A percentile compares a stretch with the other conserved stretches of the same genome.
These are phyloP conservation scores for Thelonectria rubi DNA, from an alignment of 2,329 filamentous ascomycete genomes.

Conservation along the genomic window DNA sequence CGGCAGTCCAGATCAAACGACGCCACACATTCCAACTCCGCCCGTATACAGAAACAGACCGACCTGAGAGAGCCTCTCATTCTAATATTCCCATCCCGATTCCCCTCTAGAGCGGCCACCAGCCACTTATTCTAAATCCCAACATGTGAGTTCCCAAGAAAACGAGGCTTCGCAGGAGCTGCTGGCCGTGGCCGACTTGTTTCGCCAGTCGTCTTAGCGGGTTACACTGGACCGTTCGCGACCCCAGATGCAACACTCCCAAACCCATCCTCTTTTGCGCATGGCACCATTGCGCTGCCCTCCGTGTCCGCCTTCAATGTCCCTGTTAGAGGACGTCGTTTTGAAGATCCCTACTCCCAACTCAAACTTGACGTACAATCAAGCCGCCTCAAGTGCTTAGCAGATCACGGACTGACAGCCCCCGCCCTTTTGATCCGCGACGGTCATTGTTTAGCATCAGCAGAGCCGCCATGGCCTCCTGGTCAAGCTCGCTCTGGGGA, in stretches of 20 bases:
- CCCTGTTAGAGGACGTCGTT: slow-evolving; percentile 17
- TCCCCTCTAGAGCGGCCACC: neutral
- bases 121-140: slow-evolving; percentile 10
- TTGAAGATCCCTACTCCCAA: slow-evolving; percentile 8
- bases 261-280: slow-evolving; percentile 14
- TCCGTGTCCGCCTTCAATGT: neutral
- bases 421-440: slow-evolving; percentile 59
- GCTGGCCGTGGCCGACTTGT: neutral
- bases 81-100: slow-evolving; percentile 17
- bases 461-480: slow-evolving; percentile 85
- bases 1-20: slow-evolving; percentile 24
- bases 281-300: slow-evolving; percentile 18
- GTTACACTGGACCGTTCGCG: slow-evolving; percentile 6
- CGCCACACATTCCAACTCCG: slow-evolving; percentile 30
- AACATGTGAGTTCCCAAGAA: neutral
- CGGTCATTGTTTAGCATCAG: slow-evolving; percentile 88
- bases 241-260: slow-evolving; percentile 23
- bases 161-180: neutral
- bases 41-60: slow-evolving; percentile 14
- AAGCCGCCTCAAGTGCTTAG: slow-evolving; percentile 56
- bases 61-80: slow-evolving; percentile 18
- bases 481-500: slow-evolving; percentile 68
- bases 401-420: slow-evolving; percentile 64
- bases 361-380: neutral
- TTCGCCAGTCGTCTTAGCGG: slow-evolving; percentile 1